These are phyloP conservation scores for Fusarium fujikuroi DNA, from an alignment of 2,329 filamentous ascomycete species.

Conservation along the genomic window DNA sequence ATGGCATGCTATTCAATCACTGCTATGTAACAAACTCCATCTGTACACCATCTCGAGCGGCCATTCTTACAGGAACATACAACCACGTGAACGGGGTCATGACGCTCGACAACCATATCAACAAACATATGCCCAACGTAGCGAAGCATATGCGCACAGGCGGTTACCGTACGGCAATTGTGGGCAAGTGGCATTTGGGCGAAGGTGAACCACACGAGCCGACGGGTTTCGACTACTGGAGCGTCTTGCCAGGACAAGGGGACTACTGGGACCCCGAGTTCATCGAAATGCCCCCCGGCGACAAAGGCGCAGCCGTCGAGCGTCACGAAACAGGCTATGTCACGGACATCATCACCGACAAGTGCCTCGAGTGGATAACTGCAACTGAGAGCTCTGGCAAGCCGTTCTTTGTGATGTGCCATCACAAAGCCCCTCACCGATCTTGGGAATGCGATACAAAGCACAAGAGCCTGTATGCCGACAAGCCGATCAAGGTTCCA, in stretches of 20 bases:
- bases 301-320: background rate
- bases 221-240: slow-evolving; percentile 63
- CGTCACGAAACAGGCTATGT: slow-evolving; percentile 55
- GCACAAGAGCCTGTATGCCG: slow-evolving; percentile 58
- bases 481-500: slow-evolving; percentile 57
- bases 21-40: slow-evolving; percentile 66
- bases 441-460: slow-evolving; percentile 62
- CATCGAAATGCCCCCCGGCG: slow-evolving; percentile 52
- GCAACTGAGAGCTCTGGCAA: slow-evolving; percentile 42
- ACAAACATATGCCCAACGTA: slow-evolving; percentile 61
- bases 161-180: slow-evolving; percentile 62
- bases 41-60: slow-evolving; percentile 62
- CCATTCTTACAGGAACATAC: slow-evolving; percentile 61
- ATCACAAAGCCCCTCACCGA: slow-evolving; percentile 66
- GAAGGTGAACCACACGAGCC: slow-evolving; percentile 59
- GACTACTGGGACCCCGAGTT: slow-evolving; percentile 63
- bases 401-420: slow-evolving; percentile 66
- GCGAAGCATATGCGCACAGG: slow-evolving; percentile 60
- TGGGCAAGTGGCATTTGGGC: slow-evolving; percentile 65
- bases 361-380: slow-evolving; percentile 55
- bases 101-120: slow-evolving; percentile 58
- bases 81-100: slow-evolving; percentile 65
- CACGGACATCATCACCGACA: slow-evolving; percentile 64
- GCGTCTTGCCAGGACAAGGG: slow-evolving; percentile 62
- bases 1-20: slow-evolving; percentile 63